Conservation (phyloP, 257 asterid genomes). For the Forsythia viridissima region DNA sequence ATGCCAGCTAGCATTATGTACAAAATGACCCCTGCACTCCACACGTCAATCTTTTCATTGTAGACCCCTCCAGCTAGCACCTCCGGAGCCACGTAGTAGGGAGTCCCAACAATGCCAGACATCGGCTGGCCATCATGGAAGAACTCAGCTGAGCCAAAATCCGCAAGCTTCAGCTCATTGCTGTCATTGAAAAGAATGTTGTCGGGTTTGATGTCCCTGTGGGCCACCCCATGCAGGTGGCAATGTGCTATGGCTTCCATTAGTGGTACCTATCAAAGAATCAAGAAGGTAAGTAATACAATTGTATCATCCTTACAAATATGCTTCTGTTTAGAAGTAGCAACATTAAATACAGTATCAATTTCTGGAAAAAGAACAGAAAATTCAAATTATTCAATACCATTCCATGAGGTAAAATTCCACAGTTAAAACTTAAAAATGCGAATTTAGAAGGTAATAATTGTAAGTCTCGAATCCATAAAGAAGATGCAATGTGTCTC, state of each 20-base stretch:
- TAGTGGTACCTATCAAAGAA: slow-evolving; percentile 48
- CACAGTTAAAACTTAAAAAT: neutral
- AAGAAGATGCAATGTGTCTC: neutral
- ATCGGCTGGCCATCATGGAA: slow-evolving; percentile 41
- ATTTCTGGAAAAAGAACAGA: neutral
- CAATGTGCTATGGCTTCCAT: slow-evolving; percentile 82
- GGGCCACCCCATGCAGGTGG: slow-evolving; percentile 67
- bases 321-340: neutral
- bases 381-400: neutral
- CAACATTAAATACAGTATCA: neutral
- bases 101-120: slow-evolving; percentile 60
- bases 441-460: neutral
- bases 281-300: neutral
- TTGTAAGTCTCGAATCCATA: neutral
- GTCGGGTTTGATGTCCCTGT: slow-evolving; percentile 80
- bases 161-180: slow-evolving; percentile 66
- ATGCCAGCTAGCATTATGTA: slow-evolving; percentile 56
- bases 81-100: slow-evolving; percentile 65
- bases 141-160: slow-evolving; percentile 76
- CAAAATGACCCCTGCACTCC: slow-evolving; percentile 65
- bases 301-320: neutral
- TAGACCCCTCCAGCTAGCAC: slow-evolving; percentile 47
- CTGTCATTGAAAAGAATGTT: slow-evolving; percentile 59
- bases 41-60: slow-evolving; percentile 55
- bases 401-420: neutral